These are phyloP conservation scores for Backusella circina DNA, from an alignment of 192 early-diverging fungal genomes.

Conservation along the genomic window DNA sequence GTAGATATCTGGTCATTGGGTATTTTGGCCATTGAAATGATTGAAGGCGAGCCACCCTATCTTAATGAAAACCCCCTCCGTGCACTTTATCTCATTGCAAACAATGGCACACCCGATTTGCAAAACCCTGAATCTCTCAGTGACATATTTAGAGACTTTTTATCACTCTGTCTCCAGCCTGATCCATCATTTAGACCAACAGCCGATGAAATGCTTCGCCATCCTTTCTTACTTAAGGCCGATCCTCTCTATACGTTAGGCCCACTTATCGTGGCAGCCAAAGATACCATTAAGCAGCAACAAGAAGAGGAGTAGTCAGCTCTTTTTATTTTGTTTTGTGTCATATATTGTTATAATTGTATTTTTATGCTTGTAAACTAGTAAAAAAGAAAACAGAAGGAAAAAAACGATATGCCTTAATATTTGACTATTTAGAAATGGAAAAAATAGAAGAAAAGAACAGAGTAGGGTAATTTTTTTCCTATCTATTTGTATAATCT, in stretches of 20 bases:
- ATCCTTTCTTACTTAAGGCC: conserved; percentile 83
- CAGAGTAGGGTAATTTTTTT: background rate
- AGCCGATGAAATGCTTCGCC: conserved; percentile 75
- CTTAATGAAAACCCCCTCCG: conserved; percentile 90
- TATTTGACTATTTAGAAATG: background rate
- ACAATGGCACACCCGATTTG: conserved; percentile 87
- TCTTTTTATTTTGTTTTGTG: background rate
- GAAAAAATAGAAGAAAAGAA: background rate
- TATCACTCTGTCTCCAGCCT: conserved; percentile 77
- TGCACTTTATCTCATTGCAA: conserved; percentile 93
- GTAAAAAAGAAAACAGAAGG: background rate
- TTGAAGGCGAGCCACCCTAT: conserved; percentile 97
- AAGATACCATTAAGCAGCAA: conserved; percentile 3
- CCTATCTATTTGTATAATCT: background rate
- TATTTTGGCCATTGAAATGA: conserved; percentile 97
- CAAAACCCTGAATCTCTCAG: conserved; percentile 83
- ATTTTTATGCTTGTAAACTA: background rate
- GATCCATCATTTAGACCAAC: conserved; percentile 77
- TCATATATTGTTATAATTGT: background rate
- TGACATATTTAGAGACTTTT: conserved; percentile 79
- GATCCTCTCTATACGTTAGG: conserved; percentile 78
- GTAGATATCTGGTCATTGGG: conserved; percentile 98
- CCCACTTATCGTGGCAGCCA: conserved; percentile 61
- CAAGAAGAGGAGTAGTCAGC: background rate
- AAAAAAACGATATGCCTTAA: background rate